Conservation (phyloP, 108 stramenopile species). For the Skeletonema marinoi region DNA sequence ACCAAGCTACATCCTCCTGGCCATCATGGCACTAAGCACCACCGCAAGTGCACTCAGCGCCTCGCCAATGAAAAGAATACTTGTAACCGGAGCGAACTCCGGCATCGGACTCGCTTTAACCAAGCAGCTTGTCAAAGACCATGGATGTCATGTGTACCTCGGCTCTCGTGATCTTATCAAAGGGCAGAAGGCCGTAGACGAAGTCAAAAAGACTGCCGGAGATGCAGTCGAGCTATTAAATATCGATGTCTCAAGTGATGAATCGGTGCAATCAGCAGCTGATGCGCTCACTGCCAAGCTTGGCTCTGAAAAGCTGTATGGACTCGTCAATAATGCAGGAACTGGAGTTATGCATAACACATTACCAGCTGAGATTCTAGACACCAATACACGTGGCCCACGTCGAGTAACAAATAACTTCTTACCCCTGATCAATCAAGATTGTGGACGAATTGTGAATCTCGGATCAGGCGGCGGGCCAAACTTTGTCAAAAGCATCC, state of each 20-base stretch:
- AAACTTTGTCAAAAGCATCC: slow-evolving; percentile 20
- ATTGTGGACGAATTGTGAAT: slow-evolving; percentile 64
- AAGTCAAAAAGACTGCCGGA: slow-evolving; percentile 45
- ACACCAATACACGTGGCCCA: slow-evolving; percentile 62
- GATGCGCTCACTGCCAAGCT: slow-evolving; percentile 28
- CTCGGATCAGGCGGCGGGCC: slow-evolving; percentile 65
- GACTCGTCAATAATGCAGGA: slow-evolving; percentile 78
- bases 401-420: slow-evolving; percentile 62
- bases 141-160: slow-evolving; percentile 60
- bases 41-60: neutral
- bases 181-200: slow-evolving; percentile 53
- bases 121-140: slow-evolving; percentile 55
- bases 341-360: slow-evolving; percentile 43
- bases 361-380: slow-evolving; percentile 43
- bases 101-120: slow-evolving; percentile 66
- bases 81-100: slow-evolving; percentile 58
- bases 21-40: neutral
- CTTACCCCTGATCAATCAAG: slow-evolving; percentile 40
- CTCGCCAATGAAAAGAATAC: neutral
- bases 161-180: slow-evolving; percentile 44
- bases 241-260: slow-evolving; percentile 52
- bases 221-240: slow-evolving; percentile 57
- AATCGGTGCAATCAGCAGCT: slow-evolving; percentile 58
- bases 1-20: neutral
- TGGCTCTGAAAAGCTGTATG: slow-evolving; percentile 43